Evolutionary conservation across 148 eudicot genomes (phyloP), one percentile per base, ranked within the genome.

Genomic region (Amaranthus hypochondriacus): DNA sequence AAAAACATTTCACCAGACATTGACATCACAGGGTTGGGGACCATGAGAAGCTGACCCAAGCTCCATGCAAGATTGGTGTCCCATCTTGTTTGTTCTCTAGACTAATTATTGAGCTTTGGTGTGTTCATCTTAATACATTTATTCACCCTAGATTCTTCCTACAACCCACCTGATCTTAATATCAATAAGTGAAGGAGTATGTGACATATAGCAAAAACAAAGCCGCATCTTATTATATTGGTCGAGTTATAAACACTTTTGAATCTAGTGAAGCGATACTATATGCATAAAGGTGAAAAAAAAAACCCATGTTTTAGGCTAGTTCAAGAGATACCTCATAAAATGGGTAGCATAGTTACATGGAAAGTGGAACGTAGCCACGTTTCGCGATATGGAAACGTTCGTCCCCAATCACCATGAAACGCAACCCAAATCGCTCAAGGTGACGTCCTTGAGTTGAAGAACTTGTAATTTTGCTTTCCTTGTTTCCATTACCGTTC

Each of bases 11-110:
- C 7, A 44, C 76, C 59, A 72, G 77, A 78, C 72, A 66, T 28
- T 78, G 72, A 69, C 48, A 67, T 66, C 55, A 67, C 77, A 73
- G 21, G 62, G 68, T 76, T 51, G 77, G 77, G 76, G 81, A 73
- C 81, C 76, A 71, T 56, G 66, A 21, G 69, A 73, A 77, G 76
- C 71, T 71, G 62, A 61, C 62, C 61, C 69, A 71, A 56, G 69
- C 80, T 63, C 61, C 69, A 73, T 59, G 76, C 66, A 74, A 65
- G 55, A 59, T 69, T 74, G 58, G 54, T 68, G 15, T 13, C 63
- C 65, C 76, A 54, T 66, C 72, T 66, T 60, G 62, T 73, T 73
- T 73, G 68, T 60, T 73, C 66, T 56, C 55, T 66, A 28, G 39
- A 28, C 39, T 28, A 68, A 73, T 78, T 21, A 73, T 67, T 72